These are phyloP conservation scores for Trifolium dubium DNA, from an alignment of 306 rosid genomes.

Conservation along the genomic window DNA sequence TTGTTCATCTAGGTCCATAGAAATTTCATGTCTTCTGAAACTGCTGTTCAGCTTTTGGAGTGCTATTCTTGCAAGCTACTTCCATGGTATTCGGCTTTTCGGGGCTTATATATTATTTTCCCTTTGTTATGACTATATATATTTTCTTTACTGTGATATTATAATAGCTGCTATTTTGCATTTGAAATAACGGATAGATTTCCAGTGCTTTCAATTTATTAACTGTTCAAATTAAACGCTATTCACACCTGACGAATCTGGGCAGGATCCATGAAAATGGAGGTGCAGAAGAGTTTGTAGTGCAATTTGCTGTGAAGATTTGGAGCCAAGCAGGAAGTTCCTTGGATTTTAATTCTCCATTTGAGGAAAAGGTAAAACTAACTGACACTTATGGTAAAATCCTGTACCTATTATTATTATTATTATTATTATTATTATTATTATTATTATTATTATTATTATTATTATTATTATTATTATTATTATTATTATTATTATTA, in stretches of 20 bases:
- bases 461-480: no score
- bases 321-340: conserved; percentile 69
- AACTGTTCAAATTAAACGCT: conserved; percentile 20
- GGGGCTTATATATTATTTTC: conserved; percentile 26
- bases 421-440: no score
- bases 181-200: conserved; percentile 16
- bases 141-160: conserved; percentile 20
- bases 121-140: conserved; percentile 30
- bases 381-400: conserved; percentile 32
- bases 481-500: no score
- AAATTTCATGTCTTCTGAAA: conserved; percentile 56
- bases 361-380: conserved; percentile 62
- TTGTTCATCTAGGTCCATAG: conserved; percentile 60
- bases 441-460: no score
- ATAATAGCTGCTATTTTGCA: conserved; percentile 28
- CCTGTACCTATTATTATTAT: neutral
- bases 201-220: conserved; percentile 19
- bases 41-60: conserved; percentile 66
- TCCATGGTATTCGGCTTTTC: conserved; percentile 65
- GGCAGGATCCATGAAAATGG: conserved; percentile 71
- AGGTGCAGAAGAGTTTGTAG: conserved; percentile 62
- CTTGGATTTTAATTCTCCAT: conserved; percentile 43
- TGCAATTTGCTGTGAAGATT: conserved; percentile 64
- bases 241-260: conserved; percentile 32
- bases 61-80: conserved; percentile 79